Percentiles rank a stretch among this genome's conserved stretches.
phyloP scores from a whole-genome alignment of 2,329 filamentous ascomycete genomes.

The Rugonectria rugulosa region DNA sequence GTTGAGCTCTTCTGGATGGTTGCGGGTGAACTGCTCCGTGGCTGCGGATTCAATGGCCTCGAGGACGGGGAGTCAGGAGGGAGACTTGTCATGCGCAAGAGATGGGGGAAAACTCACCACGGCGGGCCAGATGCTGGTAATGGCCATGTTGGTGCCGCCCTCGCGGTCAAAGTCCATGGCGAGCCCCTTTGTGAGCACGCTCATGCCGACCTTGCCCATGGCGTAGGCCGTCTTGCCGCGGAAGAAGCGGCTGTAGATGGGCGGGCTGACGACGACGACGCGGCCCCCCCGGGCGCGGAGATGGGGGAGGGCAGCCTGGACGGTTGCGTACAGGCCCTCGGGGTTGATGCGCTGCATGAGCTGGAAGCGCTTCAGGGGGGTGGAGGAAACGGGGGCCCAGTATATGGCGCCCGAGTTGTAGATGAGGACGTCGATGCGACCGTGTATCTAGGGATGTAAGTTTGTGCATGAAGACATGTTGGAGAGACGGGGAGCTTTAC shows the following conservation, averaged over 20 bases:
- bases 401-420: constrained; percentile 90
- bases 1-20: constrained; percentile 54
- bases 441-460: constrained; percentile 54
- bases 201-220: constrained; percentile 81
- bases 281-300: constrained; percentile 64
- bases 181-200: constrained; percentile 79
- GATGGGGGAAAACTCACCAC: constrained; percentile 56
- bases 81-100: neutral
- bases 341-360: constrained; percentile 79
- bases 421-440: constrained; percentile 74
- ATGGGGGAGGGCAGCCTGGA: constrained; percentile 74
- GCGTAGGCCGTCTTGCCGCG: constrained; percentile 87
- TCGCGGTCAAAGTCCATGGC: constrained; percentile 82
- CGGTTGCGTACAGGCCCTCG: constrained; percentile 75
- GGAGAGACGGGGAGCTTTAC: constrained; percentile 19
- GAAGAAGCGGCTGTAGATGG: constrained; percentile 87
- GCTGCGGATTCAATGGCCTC: constrained; percentile 77
- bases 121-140: constrained; percentile 85
- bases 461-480: neutral
- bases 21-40: constrained; percentile 61
- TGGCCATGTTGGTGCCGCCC: constrained; percentile 71
- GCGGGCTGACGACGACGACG: constrained; percentile 81
- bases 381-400: constrained; percentile 79
- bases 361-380: constrained; percentile 78
- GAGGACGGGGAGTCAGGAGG: neutral